Evolutionary conservation across 2,329 filamentous ascomycete genomes (phyloP), one percentile per base, ranked within the genome.

Genomic region (Cyanodermella asteris): DNA sequence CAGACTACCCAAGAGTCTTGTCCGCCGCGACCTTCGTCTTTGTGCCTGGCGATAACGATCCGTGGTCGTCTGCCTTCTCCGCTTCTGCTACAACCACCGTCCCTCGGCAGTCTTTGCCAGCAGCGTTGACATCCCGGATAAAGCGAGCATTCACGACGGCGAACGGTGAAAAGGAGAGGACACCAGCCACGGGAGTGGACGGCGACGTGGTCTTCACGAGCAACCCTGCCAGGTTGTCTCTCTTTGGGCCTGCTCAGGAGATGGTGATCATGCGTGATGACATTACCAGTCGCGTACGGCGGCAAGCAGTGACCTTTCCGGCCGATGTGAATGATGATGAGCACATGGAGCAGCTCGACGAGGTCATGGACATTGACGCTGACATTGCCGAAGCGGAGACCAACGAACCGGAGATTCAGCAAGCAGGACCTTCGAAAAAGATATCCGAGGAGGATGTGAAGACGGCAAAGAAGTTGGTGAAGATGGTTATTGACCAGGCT

Each of bases 1-100:
- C 76, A 6, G 81, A 94, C 36, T 94, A 80, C 41, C 78, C 80
- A 3, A 59, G 64, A 1, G 61, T 97, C 9, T 61, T 94, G 21
- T 72, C 73, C 28, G 63, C 64, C 14, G 72, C 76, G 5, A 84
- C 76, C 0, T 91, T 94, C 44, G 58, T 91, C 16, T 91, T 97
- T 42, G 75, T 94, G 0, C 87, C 87, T 0, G 87, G 87, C 16
- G 84, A 94, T 49, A 91, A 93, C 44, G 87, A 97, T 45, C 82
- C 78, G n/a, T 97, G 87, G 87, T 67, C 73, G 5, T 91, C 80
- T 1, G 64, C 81, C 3, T 91, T 91, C 44, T 52, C 53, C 16
- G 43, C 47, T 19, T 55, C 54, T 13, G 51, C 51, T 23, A 44
- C 51, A 5, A 57, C 48, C 40, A 52, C 41, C 38, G 51, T 53